phyloP scores from a whole-genome alignment of 768 basidiomycete genomes.

The Psilocybe cyanescens region DNA sequence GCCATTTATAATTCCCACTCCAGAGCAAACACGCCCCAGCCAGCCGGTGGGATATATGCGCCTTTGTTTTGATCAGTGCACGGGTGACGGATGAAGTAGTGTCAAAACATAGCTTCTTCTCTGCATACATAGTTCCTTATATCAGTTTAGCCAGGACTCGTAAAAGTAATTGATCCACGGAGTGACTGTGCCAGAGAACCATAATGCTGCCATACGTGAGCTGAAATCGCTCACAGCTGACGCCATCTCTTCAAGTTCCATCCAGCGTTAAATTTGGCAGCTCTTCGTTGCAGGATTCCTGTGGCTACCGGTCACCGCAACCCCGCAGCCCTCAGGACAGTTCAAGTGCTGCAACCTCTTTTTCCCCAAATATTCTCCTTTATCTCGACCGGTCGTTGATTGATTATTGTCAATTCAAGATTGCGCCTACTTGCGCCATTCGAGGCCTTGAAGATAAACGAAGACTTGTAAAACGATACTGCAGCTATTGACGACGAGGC shows the following conservation, averaged over 20 bases:
- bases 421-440: background rate
- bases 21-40: background rate
- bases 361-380: background rate
- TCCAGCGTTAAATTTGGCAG: background rate
- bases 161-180: background rate
- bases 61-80: constrained; percentile 2
- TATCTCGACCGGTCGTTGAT: background rate
- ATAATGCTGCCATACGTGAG: background rate
- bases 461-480: background rate
- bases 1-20: constrained; percentile 3
- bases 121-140: background rate
- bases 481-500: too few relatives aligned
- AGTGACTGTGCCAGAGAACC: background rate
- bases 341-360: background rate
- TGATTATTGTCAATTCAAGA: background rate
- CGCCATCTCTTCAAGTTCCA: background rate
- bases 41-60: constrained; percentile 3
- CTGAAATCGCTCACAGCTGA: background rate
- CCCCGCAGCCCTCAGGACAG: background rate
- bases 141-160: background rate
- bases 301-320: too few relatives aligned
- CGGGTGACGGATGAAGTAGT: background rate
- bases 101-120: background rate
- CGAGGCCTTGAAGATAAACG: background rate
- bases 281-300: background rate